Conservation (phyloP, 2,329 filamentous ascomycete species). For the Huntiella moniliformis region DNA sequence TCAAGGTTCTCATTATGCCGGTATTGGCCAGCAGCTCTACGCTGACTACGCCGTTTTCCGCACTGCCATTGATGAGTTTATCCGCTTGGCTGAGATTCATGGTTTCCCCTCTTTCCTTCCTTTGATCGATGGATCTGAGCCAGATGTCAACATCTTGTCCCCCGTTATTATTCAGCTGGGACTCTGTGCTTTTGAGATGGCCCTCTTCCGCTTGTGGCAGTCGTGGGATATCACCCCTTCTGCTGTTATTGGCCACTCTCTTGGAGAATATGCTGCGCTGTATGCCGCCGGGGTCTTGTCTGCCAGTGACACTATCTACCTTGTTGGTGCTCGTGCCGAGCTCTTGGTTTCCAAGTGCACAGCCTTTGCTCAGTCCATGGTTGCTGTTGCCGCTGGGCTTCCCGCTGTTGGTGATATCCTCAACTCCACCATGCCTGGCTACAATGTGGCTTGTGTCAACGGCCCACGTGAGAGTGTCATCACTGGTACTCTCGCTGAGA, state of each 20-base stretch:
- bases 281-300: slow-evolving; percentile 53
- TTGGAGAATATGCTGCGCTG: slow-evolving; percentile 58
- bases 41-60: slow-evolving; percentile 28
- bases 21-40: slow-evolving; percentile 32
- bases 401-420: slow-evolving; percentile 35
- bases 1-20: slow-evolving; percentile 36
- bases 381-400: slow-evolving; percentile 28
- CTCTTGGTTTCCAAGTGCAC: slow-evolving; percentile 47
- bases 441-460: slow-evolving; percentile 54
- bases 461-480: slow-evolving; percentile 57
- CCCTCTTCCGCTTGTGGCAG: slow-evolving; percentile 35
- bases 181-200: slow-evolving; percentile 37
- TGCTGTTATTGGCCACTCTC: slow-evolving; percentile 40
- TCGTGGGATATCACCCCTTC: slow-evolving; percentile 36
- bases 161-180: slow-evolving; percentile 35
- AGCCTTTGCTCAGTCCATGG: slow-evolving; percentile 43
- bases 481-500: slow-evolving; percentile 24
- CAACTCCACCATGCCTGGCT: slow-evolving; percentile 20
- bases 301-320: slow-evolving; percentile 49
- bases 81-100: slow-evolving; percentile 30
- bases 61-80: slow-evolving; percentile 36
- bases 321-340: slow-evolving; percentile 49
- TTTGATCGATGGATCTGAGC: slow-evolving; percentile 25
- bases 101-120: slow-evolving; percentile 37
- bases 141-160: slow-evolving; percentile 25